A percentile compares a stretch with the other conserved stretches of the same genome.
phyloP scores from a whole-genome alignment of 352 stramenopile genomes.

The Aphanomyces astaci region DNA sequence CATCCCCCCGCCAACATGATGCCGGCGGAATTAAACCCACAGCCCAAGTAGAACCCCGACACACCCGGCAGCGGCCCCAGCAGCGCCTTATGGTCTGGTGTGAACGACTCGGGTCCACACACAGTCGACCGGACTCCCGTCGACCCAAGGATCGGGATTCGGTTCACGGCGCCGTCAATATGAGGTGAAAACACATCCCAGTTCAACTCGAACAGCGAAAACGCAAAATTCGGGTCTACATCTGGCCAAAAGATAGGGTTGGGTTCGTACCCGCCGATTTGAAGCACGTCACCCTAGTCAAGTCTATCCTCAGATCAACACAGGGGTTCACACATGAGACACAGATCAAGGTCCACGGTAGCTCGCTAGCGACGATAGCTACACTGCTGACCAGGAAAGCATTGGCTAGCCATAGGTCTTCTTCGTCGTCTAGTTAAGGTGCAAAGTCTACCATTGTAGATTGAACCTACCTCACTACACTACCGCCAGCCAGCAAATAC shows the following conservation, averaged over 20 bases:
- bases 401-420: too few species aligned
- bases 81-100: conserved; percentile 29
- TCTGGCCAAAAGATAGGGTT: conserved; percentile 29
- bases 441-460: too few species aligned
- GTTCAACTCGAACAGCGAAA: conserved; percentile 29
- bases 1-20: conserved; percentile 29
- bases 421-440: too few species aligned
- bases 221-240: conserved; percentile 25
- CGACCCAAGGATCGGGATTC: conserved; percentile 23
- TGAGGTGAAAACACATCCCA: conserved; percentile 29
- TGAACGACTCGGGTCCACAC: conserved; percentile 31
- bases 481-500: too few species aligned
- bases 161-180: conserved; percentile 25
- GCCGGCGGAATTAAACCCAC: conserved; percentile 29
- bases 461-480: too few species aligned
- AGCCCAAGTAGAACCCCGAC: conserved; percentile 27
- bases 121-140: conserved; percentile 27
- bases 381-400: too few species aligned
- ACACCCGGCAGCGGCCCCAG: conserved; percentile 26
- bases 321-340: too few species aligned
- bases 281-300: conserved; percentile 25
- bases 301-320: too few species aligned
- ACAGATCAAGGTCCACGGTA: too few species aligned
- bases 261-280: conserved; percentile 27
- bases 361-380: too few species aligned